Evolutionary conservation across 2,329 filamentous ascomycete species (phyloP).

Genomic region (Aspergillaceae sp.): DNA sequence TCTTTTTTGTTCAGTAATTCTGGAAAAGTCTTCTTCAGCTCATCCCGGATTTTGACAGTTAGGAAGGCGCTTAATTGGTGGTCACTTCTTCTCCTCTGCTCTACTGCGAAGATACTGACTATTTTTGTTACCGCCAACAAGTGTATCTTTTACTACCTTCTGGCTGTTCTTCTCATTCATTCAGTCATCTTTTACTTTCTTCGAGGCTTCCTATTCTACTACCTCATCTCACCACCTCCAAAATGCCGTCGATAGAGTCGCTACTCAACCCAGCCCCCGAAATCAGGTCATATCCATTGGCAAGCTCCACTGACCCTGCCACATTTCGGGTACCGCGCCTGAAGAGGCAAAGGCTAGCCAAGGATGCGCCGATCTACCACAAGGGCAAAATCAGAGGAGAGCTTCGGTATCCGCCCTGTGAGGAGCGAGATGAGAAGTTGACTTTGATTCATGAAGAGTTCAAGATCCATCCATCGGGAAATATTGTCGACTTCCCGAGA

Average conservation of each 20-base stretch:
- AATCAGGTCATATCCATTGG: slow-evolving; percentile 28
- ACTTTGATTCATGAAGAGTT: slow-evolving; percentile 54
- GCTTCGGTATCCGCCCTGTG: slow-evolving; percentile 66
- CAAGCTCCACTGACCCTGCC: slow-evolving; percentile 31
- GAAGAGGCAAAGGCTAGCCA: slow-evolving; percentile 51
- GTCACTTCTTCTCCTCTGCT: not conserved
- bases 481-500: slow-evolving; percentile 52
- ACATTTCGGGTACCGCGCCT: slow-evolving; percentile 12
- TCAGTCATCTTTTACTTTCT: not conserved
- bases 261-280: slow-evolving; percentile 56
- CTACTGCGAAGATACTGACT: not conserved
- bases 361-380: slow-evolving; percentile 55
- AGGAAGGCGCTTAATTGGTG: slow-evolving; percentile 7
- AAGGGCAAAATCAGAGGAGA: slow-evolving; percentile 56
- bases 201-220: not conserved
- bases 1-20: slow-evolving; percentile 13
- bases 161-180: not conserved
- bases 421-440: slow-evolving; percentile 53
- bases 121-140: not conserved
- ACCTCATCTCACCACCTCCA: not conserved
- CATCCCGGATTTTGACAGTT: slow-evolving; percentile 5
- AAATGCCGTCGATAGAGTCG: slow-evolving; percentile 57
- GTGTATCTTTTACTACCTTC: not conserved
- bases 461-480: slow-evolving; percentile 55
- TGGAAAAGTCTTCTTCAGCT: slow-evolving; percentile 18